Base-by-base conservation (phyloP, 176 grass and related monocot species). In the Pharus latifolius region DNA sequence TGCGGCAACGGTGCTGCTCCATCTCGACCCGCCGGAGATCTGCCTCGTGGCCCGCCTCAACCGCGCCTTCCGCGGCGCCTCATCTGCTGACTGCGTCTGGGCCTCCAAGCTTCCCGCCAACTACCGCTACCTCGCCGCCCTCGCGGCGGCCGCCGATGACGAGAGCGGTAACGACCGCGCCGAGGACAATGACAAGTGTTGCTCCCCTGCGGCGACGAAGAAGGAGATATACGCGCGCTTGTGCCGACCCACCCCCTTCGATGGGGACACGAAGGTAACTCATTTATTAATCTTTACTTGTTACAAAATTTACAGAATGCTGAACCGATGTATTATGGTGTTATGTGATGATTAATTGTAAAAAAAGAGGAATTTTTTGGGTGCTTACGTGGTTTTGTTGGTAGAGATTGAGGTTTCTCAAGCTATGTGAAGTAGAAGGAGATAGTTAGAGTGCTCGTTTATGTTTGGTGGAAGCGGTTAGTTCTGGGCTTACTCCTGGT, bases 11-110 rank as follows among this genome's bases (percentile, higher is more conserved):
- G 80, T 97, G 23, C 67, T 97, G 61, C 78, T 90, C 45, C 72
- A 92, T 70, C 89, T 97, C 40, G 84, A 97, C 58, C 86, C 89
- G 48, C 83, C 80, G 56, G 94, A 93, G 81, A 97, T 97, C 80
- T 97, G 94, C 75, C 87, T 80, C 29, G 78, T 92, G 31, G 89
- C 86, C 29, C 65, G 75, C 35, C 59, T 97, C 30, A 90, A 87
- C 54, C 86, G 74, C 32, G 75, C 86, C 29, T 97, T 97, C 69
- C 63, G 84, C 44, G 84, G 84, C 34, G 89, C 94, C 25, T 83
- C 94, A 46, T 90, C 89, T 1, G 78, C 89, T 10, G 89, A 97
- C 65, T 80, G 85, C 65, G 86, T 97, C 12, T 93, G 94, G 94
- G 78, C 74, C 18, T 19, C 44, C 60, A 97, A 97, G 76, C 76